Evolutionary conservation across 768 basidiomycete species (phyloP).

Genomic region (Myochromella boudieri): DNA sequence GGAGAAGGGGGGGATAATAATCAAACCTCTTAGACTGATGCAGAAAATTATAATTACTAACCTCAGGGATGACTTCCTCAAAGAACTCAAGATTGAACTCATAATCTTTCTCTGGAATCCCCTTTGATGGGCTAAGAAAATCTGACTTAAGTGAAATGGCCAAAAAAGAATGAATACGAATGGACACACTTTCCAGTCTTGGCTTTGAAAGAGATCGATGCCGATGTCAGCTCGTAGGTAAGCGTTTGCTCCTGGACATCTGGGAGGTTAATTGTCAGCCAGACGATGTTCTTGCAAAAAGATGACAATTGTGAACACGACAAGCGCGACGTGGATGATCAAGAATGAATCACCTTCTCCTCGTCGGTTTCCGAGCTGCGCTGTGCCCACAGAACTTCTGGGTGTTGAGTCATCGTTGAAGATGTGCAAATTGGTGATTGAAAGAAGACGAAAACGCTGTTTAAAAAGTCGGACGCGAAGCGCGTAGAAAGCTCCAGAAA

Average conservation of each 20-base stretch:
- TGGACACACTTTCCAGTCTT: slow-evolving; percentile 57
- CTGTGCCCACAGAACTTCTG: slow-evolving; percentile 95
- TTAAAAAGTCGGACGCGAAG: slow-evolving; percentile 10
- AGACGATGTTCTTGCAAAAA: slow-evolving; percentile 75
- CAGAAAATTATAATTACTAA: slow-evolving; percentile 28
- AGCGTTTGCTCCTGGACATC: slow-evolving; percentile 63
- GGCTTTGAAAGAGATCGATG: slow-evolving; percentile 63
- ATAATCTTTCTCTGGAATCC: slow-evolving; percentile 60
- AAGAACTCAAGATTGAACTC: slow-evolving; percentile 77
- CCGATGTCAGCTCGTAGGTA: slow-evolving; percentile 57
- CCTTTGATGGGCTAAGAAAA: slow-evolving; percentile 32
- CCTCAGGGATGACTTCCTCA: slow-evolving; percentile 76
- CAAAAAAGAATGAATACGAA: slow-evolving; percentile 10
- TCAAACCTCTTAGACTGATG: no score
- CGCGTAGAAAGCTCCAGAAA: slow-evolving; percentile 45
- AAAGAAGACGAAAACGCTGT: slow-evolving; percentile 23
- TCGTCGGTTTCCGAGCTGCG: slow-evolving; percentile 67
- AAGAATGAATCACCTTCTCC: slow-evolving; percentile 56
- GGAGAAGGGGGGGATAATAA: slow-evolving; percentile 6
- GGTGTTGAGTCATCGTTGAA: slow-evolving; percentile 56
- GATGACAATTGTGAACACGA: slow-evolving; percentile 15
- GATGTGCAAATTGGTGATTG: slow-evolving; percentile 13
- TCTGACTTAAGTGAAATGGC: slow-evolving; percentile 8
- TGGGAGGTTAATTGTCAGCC: slow-evolving; percentile 80
- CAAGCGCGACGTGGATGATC: slow-evolving; percentile 20